Evolutionary conservation across 306 rosid genomes (phyloP), one percentile per base, ranked within the genome.

Genomic region (Prunus dulcis): DNA sequence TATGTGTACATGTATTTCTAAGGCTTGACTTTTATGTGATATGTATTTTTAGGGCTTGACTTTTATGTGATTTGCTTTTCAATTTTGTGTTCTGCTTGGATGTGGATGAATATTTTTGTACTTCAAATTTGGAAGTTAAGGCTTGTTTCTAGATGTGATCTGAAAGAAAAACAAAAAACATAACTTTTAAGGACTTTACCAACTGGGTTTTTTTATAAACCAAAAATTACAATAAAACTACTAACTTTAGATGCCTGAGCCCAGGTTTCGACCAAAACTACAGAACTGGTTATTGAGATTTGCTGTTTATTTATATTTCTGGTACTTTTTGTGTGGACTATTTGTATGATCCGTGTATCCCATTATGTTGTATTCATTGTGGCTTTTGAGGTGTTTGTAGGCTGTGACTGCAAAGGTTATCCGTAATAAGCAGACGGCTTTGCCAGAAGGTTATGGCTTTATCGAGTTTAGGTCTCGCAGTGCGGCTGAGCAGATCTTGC

Each of bases 401-500:
- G 79, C 82, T 32, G 30, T 76, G 6, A 81, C 84, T 0, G 93
- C 81, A 6, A 89, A 89, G 84, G 88, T 87, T 32, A 89, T 89
- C 52, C 91, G 93, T 6, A 89, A 85, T 73, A 89, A 83, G 82
- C 86, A 74, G 58, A 83, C 91, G 0, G 87, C 84, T 27, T 27
- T 85, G 80, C 82, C 88, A 3, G 91, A 89, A 76, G 91, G 93
- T 15, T 89, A 89, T 64, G 91, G 93, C 30, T 89, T 89, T 61
- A 77, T 89, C 22, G 93, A 89, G 76, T 89, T 89, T 69, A 80
- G 67, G 27, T 64, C 81, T 1, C 89, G 86, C 12, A 71, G 81
- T 20, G 83, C 84, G 0, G 93, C 91, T 4, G 93, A 87, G 55
- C 86, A 78, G 71, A 67, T 71, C 38, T 79, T 89, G 74, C 89